These are phyloP conservation scores for Hirsutella minnesotensis DNA, from an alignment of 2,329 filamentous ascomycete species.

Conservation along the genomic window DNA sequence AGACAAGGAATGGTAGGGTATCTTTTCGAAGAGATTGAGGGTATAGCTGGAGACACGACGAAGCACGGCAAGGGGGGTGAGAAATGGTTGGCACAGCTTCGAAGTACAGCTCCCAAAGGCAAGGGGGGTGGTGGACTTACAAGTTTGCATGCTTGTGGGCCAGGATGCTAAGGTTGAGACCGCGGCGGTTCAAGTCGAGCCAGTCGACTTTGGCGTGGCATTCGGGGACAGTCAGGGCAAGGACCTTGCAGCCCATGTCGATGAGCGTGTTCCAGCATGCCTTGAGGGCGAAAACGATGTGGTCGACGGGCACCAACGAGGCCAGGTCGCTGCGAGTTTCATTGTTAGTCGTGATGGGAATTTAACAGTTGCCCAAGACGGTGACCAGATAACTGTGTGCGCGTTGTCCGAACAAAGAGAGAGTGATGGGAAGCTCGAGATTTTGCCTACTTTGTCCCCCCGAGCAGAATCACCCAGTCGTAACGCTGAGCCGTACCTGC, in stretches of 20 bases:
- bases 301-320: conserved; percentile 20
- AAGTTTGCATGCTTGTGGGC: conserved; percentile 34
- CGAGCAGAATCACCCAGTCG: conserved; percentile 53
- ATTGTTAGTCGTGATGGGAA: neutral
- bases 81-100: neutral
- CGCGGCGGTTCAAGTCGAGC: conserved; percentile 23
- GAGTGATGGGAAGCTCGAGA: neutral
- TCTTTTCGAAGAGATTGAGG: conserved; percentile 41
- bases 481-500: conserved; percentile 19
- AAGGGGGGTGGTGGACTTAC: conserved; percentile 26
- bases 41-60: conserved; percentile 28
- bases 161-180: conserved; percentile 42
- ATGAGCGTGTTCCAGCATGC: conserved; percentile 39
- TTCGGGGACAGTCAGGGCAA: conserved; percentile 53
- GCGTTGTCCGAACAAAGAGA: too few species aligned
- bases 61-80: neutral
- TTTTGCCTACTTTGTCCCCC: conserved; percentile 45
- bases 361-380: neutral
- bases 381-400: too few species aligned
- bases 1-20: conserved; percentile 41
- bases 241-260: conserved; percentile 37
- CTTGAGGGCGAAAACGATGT: conserved; percentile 37
- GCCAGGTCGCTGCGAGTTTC: conserved; percentile 35
- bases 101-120: too few species aligned
- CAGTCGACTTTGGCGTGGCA: conserved; percentile 17